Conservation (phyloP, 768 basidiomycete genomes). For the Auricularia sp. region DNA sequence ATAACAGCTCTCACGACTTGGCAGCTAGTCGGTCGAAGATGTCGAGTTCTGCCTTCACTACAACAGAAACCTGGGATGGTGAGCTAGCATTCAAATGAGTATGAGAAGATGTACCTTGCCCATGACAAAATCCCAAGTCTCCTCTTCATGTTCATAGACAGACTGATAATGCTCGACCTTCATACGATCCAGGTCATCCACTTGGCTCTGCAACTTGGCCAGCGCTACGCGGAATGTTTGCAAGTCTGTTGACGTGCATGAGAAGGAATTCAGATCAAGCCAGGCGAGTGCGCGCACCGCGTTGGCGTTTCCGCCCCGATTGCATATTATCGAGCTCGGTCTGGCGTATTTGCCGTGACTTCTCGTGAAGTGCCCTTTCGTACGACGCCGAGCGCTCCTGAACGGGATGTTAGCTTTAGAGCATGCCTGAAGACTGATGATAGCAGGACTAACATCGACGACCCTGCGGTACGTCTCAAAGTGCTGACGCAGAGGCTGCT, state of each 20-base stretch:
- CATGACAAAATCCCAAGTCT: slow-evolving; percentile 90
- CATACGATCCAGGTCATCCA: slow-evolving; percentile 82
- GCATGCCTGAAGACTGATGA: slow-evolving; percentile 1
- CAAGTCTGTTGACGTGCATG: slow-evolving; percentile 46
- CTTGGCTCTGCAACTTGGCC: slow-evolving; percentile 70
- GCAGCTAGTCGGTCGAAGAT: slow-evolving; percentile 80
- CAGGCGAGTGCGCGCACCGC: slow-evolving; percentile 45
- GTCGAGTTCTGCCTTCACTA: slow-evolving; percentile 84
- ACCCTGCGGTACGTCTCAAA: slow-evolving; percentile 67
- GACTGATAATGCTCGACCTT: slow-evolving; percentile 80
- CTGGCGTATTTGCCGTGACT: slow-evolving; percentile 72
- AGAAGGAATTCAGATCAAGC: slow-evolving; percentile 1
- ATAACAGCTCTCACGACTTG: slow-evolving; percentile 48
- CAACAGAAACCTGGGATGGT: slow-evolving; percentile 51
- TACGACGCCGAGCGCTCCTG: slow-evolving; percentile 81
- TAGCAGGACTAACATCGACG: slow-evolving; percentile 43
- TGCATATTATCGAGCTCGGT: slow-evolving; percentile 82
- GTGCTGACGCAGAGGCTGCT: slow-evolving; percentile 79
- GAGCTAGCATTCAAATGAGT: background rate
- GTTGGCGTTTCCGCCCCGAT: slow-evolving; percentile 47
- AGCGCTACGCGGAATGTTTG: slow-evolving; percentile 82
- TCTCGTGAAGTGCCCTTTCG: slow-evolving; percentile 71
- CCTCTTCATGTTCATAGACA: slow-evolving; percentile 85
- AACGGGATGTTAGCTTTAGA: background rate
- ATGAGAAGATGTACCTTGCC: slow-evolving; percentile 44